Conservation (phyloP, 192 early-diverging fungal species). For the Umbelopsis isabellina region DNA sequence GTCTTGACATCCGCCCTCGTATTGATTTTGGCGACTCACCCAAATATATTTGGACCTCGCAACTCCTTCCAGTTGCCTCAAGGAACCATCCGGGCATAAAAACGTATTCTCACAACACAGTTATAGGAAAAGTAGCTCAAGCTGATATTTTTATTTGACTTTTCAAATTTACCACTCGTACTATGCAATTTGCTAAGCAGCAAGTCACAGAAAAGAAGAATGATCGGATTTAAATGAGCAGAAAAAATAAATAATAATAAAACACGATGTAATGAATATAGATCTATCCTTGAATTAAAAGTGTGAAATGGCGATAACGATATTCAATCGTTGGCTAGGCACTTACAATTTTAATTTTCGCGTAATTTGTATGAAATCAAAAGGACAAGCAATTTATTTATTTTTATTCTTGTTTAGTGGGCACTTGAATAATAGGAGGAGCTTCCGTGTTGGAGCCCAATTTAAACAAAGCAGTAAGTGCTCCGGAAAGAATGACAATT, state of each 20-base stretch:
- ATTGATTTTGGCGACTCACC: neutral
- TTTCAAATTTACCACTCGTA: too few relatives aligned
- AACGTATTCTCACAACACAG: too few relatives aligned
- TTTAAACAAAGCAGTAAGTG: constrained; percentile 5
- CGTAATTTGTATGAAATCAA: neutral
- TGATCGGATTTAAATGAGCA: too few relatives aligned
- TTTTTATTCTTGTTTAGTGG: constrained; percentile 15
- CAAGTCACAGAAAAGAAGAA: too few relatives aligned
- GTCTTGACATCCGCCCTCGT: neutral
- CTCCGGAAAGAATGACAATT: constrained; percentile 28
- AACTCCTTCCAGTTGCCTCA: neutral
- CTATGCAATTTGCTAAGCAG: too few relatives aligned
- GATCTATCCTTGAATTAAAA: neutral
- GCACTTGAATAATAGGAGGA: constrained; percentile 3
- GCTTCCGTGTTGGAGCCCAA: neutral
- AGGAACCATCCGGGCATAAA: neutral
- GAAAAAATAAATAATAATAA: too few relatives aligned
- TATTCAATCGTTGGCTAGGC: neutral
- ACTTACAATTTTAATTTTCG: constrained; percentile 8
- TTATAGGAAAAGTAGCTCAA: too few relatives aligned
- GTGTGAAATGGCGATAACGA: neutral
- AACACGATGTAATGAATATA: neutral
- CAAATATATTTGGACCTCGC: constrained; percentile 4
- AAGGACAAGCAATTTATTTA: neutral
- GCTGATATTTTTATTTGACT: too few relatives aligned